These are phyloP conservation scores for Thielaviopsis euricoi DNA, from an alignment of 2,329 filamentous ascomycete genomes.

Conservation along the genomic window DNA sequence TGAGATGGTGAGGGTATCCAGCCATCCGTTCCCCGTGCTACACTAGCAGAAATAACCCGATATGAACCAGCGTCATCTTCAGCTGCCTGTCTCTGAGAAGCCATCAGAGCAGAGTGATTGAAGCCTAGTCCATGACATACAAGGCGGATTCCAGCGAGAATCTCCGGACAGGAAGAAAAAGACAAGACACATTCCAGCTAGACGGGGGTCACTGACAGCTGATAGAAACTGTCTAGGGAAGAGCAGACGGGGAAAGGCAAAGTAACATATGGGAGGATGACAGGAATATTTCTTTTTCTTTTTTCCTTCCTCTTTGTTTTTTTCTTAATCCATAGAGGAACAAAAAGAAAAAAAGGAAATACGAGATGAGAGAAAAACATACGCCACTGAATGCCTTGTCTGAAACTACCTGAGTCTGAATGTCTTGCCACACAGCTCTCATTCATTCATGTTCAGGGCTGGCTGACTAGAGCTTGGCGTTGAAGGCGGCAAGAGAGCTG, in stretches of 20 bases:
- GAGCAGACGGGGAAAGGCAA: background rate
- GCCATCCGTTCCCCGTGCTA: background rate
- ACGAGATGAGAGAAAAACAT: background rate
- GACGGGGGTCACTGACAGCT: too few species aligned
- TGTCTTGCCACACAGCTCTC: background rate
- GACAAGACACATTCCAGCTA: too few species aligned
- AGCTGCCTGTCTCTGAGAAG: background rate
- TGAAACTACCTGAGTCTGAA: background rate
- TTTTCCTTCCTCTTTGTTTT: background rate
- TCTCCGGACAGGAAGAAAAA: too few species aligned
- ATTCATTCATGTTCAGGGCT: background rate
- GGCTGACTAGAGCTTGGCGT: background rate
- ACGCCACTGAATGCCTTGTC: background rate
- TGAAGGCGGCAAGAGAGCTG: background rate
- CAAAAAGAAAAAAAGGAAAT: background rate
- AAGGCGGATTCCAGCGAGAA: background rate
- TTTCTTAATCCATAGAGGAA: background rate
- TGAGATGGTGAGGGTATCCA: background rate
- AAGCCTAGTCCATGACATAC: background rate
- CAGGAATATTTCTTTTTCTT: background rate
- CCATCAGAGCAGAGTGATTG: too few species aligned
- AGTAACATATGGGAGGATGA: background rate
- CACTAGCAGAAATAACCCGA: background rate
- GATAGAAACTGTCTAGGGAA: too few species aligned
- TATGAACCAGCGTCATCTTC: background rate